A percentile compares a stretch with the other conserved stretches of the same genome.
Conservation (phyloP, 1,139 yeast species). For the Nakaseomyces bracarensis region DNA sequence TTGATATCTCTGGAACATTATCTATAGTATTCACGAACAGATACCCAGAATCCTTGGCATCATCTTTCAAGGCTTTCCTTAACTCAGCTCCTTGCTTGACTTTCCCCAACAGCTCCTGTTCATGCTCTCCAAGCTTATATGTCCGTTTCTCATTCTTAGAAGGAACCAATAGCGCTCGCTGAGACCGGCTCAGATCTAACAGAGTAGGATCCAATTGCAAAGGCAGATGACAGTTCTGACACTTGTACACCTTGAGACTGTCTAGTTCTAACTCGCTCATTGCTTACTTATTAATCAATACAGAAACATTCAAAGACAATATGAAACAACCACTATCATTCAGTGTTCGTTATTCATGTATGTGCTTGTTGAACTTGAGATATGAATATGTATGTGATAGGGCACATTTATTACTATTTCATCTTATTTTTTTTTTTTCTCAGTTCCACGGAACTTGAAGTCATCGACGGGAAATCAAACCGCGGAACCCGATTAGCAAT, state of each 20-base stretch:
- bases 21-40: slow-evolving; percentile 8
- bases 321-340: no score
- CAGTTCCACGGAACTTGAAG: no score
- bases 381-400: no score
- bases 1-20: slow-evolving; percentile 10
- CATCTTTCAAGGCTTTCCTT: slow-evolving; percentile 7
- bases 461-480: no score
- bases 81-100: slow-evolving; percentile 19
- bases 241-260: slow-evolving; percentile 24
- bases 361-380: no score
- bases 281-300: no score
- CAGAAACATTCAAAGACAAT: no score
- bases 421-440: no score
- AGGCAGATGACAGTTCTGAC: slow-evolving; percentile 58
- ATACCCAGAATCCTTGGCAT: not conserved
- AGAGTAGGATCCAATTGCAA: slow-evolving; percentile 48
- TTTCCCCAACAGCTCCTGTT: slow-evolving; percentile 8
- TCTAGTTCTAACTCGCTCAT: slow-evolving; percentile 2
- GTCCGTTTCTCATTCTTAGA: not conserved
- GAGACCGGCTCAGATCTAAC: slow-evolving; percentile 45
- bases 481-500: no score
- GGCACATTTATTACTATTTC: no score
- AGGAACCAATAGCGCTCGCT: slow-evolving; percentile 39
- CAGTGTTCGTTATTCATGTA: no score
- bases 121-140: not conserved